These are phyloP conservation scores for Diplodia sapinea DNA, from an alignment of 2,329 filamentous ascomycete species.

Conservation along the genomic window DNA sequence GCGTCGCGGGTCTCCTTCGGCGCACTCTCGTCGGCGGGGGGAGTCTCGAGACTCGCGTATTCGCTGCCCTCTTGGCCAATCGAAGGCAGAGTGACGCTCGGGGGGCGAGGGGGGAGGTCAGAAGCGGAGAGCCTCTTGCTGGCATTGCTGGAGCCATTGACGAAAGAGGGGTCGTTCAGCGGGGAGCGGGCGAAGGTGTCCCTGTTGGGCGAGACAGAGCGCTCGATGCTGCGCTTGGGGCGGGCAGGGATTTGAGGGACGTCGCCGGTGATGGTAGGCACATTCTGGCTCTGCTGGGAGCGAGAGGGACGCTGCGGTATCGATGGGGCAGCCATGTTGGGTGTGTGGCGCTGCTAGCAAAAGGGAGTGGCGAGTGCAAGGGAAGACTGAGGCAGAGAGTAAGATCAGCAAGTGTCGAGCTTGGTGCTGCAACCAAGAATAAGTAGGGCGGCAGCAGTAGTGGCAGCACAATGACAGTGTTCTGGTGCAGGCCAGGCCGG, in stretches of 20 bases:
- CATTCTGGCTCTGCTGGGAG: constrained; percentile 53
- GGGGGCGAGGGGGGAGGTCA: constrained; percentile 64
- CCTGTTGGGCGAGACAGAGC: constrained; percentile 76
- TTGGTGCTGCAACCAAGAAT: background rate
- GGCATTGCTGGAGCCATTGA: constrained; percentile 42
- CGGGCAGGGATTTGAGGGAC: constrained; percentile 80
- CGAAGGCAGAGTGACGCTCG: constrained; percentile 81
- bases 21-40: constrained; percentile 48
- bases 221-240: constrained; percentile 71
- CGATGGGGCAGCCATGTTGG: constrained; percentile 57
- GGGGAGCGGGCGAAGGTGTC: constrained; percentile 86
- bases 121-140: constrained; percentile 43
- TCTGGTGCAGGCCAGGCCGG: background rate
- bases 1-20: constrained; percentile 78
- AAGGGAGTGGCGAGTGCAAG: constrained; percentile 9
- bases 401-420: background rate
- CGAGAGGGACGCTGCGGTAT: constrained; percentile 69
- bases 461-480: constrained; percentile 1
- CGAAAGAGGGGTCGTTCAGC: constrained; percentile 72
- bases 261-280: constrained; percentile 53
- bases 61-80: constrained; percentile 90
- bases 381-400: constrained; percentile 1
- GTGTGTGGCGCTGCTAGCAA: background rate
- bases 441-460: background rate
- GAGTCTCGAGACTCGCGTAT: constrained; percentile 59